phyloP scores from a whole-genome alignment of 1,284 basidiomycete genomes.

The Gymnopus androsaceus region DNA sequence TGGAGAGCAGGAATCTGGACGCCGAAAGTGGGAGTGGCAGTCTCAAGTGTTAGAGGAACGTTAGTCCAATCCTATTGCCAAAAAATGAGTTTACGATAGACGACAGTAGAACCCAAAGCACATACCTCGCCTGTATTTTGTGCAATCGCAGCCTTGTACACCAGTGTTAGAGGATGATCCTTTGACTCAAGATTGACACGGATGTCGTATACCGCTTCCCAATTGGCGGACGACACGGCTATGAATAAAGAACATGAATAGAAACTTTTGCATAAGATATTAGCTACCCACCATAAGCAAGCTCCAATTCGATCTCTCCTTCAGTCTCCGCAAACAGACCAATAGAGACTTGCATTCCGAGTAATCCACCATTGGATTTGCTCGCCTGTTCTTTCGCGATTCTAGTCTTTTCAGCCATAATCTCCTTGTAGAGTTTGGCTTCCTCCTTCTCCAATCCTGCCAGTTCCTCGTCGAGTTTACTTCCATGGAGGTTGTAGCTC shows the following conservation, averaged over 20 bases:
- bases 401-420: constrained; percentile 1
- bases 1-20: constrained; percentile 26
- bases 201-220: constrained; percentile 36
- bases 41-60: constrained; percentile 33
- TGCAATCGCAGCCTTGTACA: constrained; percentile 36
- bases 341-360: constrained; percentile 30
- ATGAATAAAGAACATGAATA: neutral
- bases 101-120: neutral
- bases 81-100: neutral
- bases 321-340: constrained; percentile 35
- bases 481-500: constrained; percentile 32
- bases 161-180: constrained; percentile 30
- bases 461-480: constrained; percentile 33
- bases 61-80: constrained; percentile 26
- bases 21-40: constrained; percentile 30
- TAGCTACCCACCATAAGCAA: constrained; percentile 35
- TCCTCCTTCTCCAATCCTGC: constrained; percentile 23
- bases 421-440: constrained; percentile 12
- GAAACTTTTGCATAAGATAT: neutral
- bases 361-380: constrained; percentile 5
- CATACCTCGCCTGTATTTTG: constrained; percentile 35
- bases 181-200: constrained; percentile 35
- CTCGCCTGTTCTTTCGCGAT: neutral
- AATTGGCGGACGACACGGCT: constrained; percentile 20
- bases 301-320: constrained; percentile 34